Base-by-base conservation (phyloP, 2,329 filamentous ascomycete species). In the Ophiostoma sp. region DNA sequence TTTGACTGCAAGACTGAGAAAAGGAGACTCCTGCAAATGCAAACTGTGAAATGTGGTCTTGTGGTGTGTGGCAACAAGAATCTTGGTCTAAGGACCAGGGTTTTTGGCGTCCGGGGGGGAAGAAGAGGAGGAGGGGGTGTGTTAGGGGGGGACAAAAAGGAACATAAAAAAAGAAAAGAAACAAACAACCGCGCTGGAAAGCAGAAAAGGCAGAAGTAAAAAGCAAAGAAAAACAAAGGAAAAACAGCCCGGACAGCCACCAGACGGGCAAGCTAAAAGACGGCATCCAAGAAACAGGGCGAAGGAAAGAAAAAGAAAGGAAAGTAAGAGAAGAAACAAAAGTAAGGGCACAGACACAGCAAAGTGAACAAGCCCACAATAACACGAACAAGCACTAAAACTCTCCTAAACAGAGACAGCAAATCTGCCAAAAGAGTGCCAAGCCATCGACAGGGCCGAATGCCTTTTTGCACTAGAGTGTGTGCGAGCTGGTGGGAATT, bases 51-150 rank as follows among this genome's bases (percentile, higher is more conserved):
- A 25, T 22, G 17, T 52, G 28, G n/a, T 42, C 31, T 39, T 28
- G 55, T 59, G 55, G 64, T 52, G 64, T 69, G 63, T 64, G 72
- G 72, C 69, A 74, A 57, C 50, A 45, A 70, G 31, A 59, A 59
- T 63, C 57, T 25, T 63, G 55, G 52, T 63, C 55, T 31, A 63
- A 42, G 36, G 55, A 48, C 31, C 55, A 59, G 55, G 69, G 25
- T 71, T 71, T 71, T 61, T 71, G 36, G 69, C 36, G 69, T 17
- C 15, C 4, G 17, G 39, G 9, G 15, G 25, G 25, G n/a, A n/a
- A n/a, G n/a, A n/a, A 33, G 39, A 11, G 12, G 39, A 12, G 36
- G 22, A 22, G 70, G 22, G 17, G 25, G n/a, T 3, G 39, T 5
- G 31, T 63, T 3, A 33, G n/a, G 33, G 15, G 28, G 9, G 17